Evolutionary conservation across 2,329 filamentous ascomycete genomes (phyloP), one percentile per base, ranked within the genome.

Genomic region (Pleochaeta shiraiana): DNA sequence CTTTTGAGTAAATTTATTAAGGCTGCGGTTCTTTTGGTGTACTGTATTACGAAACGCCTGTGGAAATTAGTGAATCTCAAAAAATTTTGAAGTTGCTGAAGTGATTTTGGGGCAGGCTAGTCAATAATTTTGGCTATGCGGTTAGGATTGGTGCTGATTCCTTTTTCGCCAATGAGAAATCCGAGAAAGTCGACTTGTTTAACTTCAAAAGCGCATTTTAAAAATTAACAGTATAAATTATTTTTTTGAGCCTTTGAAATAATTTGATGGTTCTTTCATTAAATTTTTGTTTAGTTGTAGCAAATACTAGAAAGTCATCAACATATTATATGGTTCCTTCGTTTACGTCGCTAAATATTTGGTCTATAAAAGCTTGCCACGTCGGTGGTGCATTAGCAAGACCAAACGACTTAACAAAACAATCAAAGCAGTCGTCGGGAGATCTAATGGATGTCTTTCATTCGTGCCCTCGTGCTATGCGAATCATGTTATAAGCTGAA

Each of bases 371-470:
- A 21, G 55, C 5, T 63, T 66, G 63, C 31, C 37, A 66, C 4
- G 63, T 65, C 0, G 59, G 34, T 0, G 64, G 64, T 1, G 30
- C 26, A 31, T 65, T 66, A 1, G 43, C 47, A 1, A 66, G 37
- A 0, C 64, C 62, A 21, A 66, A 66, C 1, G 61, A 61, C 47
- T 65, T n/a, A 11, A 66, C 64, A 1, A 53, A 26, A 24, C 31
- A 65, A 34, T 64, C 50, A 28, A 57, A 64, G 28, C 33, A 59
- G 1, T 31, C 50, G 30, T 57, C 43, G 7, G 33, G 31, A 14
- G 45, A 37, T 45, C 33, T 7, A 33, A 64, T 59, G 2, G 47
- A 30, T 1, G 50, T 64, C 45, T 57, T 57, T 31, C 47, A 57
- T 59, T 64, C 63, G 16, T 57, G 50, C 1, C 63, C 63, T 1